Evolutionary conservation across 805 yeast species (phyloP), one percentile per base, ranked within the genome.

Genomic region (Ogataea nitratoaversa): DNA sequence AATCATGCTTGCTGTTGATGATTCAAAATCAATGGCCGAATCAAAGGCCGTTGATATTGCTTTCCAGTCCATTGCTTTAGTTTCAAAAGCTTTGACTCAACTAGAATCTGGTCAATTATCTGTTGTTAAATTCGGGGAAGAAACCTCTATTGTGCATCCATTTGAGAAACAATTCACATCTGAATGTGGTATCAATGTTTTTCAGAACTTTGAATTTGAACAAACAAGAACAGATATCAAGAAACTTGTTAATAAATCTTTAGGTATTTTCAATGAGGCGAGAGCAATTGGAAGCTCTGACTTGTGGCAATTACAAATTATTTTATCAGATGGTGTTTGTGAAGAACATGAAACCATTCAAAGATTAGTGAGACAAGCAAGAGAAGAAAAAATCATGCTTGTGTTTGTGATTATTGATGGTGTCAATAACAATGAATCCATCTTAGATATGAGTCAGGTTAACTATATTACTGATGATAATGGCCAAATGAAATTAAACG

Each of bases 1-100:
- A 68, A 86, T 93, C 47, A 86, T 95, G 96, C 84, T 93, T 49
- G 90, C 99, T 1, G 84, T 93, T 35, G 99, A 93, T 67, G 96
- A 93, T 60, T 93, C 99, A 23, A 89, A 87, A 62, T 91, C 98
- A 1, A 93, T 93, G 99, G 79, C 90, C 42, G 98, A 91, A 62
- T 84, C 96, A 19, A 79, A 83, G 49, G 82, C 95, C 28, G 91
- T 88, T 14, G 88, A 86, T 49, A 71, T 93, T 43, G 98, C 99
- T 0, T 89, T 89, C 76, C 91, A 93, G 56, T 83, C 95, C 58
- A 85, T 93, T 55, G 91, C 97, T 7, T 71, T 93, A 32, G 98
- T 93, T 2, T 82, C 96, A 3, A 90, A 88, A 61, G 96, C 99
- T 0, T 73, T 93, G 47, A 84, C 96, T 0, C 96, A 89, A 58